Conservation (phyloP, 352 stramenopile species). For the Phytophthora idaei region DNA sequence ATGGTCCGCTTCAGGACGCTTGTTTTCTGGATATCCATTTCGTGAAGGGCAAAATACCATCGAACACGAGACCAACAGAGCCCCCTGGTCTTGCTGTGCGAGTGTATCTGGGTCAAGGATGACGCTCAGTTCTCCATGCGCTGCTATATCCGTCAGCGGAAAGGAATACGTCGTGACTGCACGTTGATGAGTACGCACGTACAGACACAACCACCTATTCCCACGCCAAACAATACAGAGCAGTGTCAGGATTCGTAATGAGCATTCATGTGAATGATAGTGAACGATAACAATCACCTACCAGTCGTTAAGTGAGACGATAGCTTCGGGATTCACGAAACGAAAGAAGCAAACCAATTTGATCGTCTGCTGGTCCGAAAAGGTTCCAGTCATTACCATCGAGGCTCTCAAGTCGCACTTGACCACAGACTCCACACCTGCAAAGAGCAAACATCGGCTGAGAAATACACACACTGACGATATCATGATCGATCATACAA, state of each 20-base stretch:
- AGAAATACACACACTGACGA: slow-evolving; percentile 2
- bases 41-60: slow-evolving; percentile 44
- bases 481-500: slow-evolving; percentile 6
- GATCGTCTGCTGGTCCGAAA: slow-evolving; percentile 30
- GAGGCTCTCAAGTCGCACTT: slow-evolving; percentile 27
- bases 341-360: slow-evolving; percentile 29
- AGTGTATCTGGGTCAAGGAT: slow-evolving; percentile 39
- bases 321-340: slow-evolving; percentile 24
- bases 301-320: slow-evolving; percentile 35
- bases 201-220: slow-evolving; percentile 40
- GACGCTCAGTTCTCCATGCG: slow-evolving; percentile 27
- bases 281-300: slow-evolving; percentile 15
- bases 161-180: slow-evolving; percentile 45
- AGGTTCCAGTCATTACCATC: slow-evolving; percentile 22
- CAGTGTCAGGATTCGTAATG: not conserved
- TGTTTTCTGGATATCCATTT: not conserved
- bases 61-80: slow-evolving; percentile 42
- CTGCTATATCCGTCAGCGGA: slow-evolving; percentile 28
- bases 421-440: slow-evolving; percentile 37
- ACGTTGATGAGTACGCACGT: slow-evolving; percentile 38
- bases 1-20: not conserved
- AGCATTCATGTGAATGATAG: not conserved
- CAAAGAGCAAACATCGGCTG: not conserved
- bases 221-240: slow-evolving; percentile 8
- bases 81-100: slow-evolving; percentile 28